phyloP scores from a whole-genome alignment of 108 stramenopile species.

The Cyclostephanos invisitatus region DNA sequence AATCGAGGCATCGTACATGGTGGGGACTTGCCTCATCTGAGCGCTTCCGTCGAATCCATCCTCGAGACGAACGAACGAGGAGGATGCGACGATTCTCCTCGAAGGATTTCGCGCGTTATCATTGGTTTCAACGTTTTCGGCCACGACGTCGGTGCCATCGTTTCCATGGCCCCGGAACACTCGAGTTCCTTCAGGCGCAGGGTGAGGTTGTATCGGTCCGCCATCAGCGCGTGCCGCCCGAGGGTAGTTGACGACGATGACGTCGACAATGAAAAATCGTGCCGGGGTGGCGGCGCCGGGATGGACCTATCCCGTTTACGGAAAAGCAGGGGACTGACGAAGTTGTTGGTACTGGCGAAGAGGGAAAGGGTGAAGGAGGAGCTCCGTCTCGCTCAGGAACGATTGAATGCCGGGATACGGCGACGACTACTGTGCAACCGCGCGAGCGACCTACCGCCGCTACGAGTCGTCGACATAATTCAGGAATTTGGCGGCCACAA shows the following conservation, averaged over 20 bases:
- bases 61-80: not conserved
- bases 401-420: conserved; percentile 26
- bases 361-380: conserved; percentile 48
- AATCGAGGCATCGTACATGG: conserved; percentile 70
- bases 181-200: conserved; percentile 63
- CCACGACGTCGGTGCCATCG: conserved; percentile 55
- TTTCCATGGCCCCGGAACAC: conserved; percentile 75
- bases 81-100: not conserved
- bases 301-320: conserved; percentile 50
- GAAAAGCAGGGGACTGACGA: conserved; percentile 57
- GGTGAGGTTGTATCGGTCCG: conserved; percentile 55
- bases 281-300: conserved; percentile 4
- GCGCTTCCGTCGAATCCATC: conserved; percentile 55
- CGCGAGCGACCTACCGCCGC: not conserved
- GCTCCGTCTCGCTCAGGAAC: conserved; percentile 29
- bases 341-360: conserved; percentile 73
- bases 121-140: conserved; percentile 84
- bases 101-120: conserved; percentile 61
- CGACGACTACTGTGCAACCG: conserved; percentile 10
- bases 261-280: not conserved
- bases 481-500: conserved; percentile 22
- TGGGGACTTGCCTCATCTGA: conserved; percentile 78
- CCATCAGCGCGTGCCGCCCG: conserved; percentile 19
- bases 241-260: not conserved
- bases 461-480: conserved; percentile 27